These are phyloP conservation scores for Ambrosiella beaveri DNA, from an alignment of 2,329 filamentous ascomycete genomes.

Conservation along the genomic window DNA sequence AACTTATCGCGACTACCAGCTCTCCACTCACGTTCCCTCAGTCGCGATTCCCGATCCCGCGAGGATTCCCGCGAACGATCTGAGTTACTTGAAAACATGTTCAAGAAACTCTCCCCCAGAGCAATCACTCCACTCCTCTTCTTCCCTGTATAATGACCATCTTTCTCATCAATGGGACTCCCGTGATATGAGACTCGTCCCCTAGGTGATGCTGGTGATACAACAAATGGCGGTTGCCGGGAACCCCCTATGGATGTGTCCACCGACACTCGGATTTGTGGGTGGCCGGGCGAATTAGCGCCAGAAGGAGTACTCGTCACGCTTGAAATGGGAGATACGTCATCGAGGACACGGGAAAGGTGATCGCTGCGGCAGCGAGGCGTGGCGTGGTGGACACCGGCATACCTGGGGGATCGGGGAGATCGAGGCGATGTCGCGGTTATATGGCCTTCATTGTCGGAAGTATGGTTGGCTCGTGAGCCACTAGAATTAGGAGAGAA, in stretches of 20 bases:
- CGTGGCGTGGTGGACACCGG: not conserved
- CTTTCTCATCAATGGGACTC: conserved; percentile 5
- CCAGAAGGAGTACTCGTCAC: not conserved
- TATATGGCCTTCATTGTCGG: not conserved
- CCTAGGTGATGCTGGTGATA: conserved; percentile 6
- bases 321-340: not conserved
- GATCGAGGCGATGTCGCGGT: not conserved
- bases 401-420: conserved; percentile 1
- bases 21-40: conserved; percentile 8
- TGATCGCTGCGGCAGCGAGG: conserved; percentile 2
- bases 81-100: conserved; percentile 3
- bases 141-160: conserved; percentile 2
- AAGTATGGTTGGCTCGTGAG: not conserved
- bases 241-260: not conserved
- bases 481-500: conserved; percentile 7
- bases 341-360: not conserved
- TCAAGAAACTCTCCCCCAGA: conserved; percentile 2
- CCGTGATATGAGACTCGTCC: not conserved
- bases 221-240: not conserved
- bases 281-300: not conserved
- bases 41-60: conserved; percentile 2
- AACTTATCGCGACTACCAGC: not conserved
- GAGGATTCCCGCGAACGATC: conserved; percentile 3
- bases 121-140: not conserved
- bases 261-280: conserved; percentile 7